Base-by-base conservation (phyloP, 768 basidiomycete species). In the Lentinula boryana region DNA sequence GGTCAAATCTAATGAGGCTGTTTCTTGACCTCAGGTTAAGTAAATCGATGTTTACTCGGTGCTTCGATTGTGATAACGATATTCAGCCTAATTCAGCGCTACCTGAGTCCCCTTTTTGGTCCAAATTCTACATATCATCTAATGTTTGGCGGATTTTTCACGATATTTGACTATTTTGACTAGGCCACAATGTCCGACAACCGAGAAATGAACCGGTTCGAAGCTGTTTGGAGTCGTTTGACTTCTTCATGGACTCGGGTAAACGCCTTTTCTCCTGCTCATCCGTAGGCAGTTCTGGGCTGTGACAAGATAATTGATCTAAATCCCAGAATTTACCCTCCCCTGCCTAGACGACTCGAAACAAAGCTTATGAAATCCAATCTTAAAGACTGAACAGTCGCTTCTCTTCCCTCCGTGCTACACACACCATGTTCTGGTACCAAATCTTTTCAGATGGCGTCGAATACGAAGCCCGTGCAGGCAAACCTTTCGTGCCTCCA, bases 401-500 rank as follows among this genome's bases (percentile, higher is more conserved):
- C 40, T 10, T 16, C 21, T 44, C 36, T 5, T 55, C 36, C 21
- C 36, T 36, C 18, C 21, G 53, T 13, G n/a, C 35, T 40, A 38
- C 53, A 31, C 38, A 62, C 63, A 36, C 53, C 58, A 77, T 78
- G 77, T 60, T 68, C 40, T 78, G 77, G 77, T 77, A 71, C 60
- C 77, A 78, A 63, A 67, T 64, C 23, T 78, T 81, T 51, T 71
- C 73, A 58, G 79, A 82, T 62, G 76, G 80, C 32, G 79, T 79
- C 21, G 82, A 82, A 73, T 82, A 78, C 64, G 76, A 78, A 62
- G 72, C 74, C 10, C 73, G 80, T 35, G 76, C 69, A 62, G 68
- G 68, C 27, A 75, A 69, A 56, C 65, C 71, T 0, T 81, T 81
- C 63, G 67, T 71, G 5, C 79, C 78, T 4, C 79, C 80, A 4